Evolutionary conservation across 345 rosid genomes (phyloP).

Genomic region (Arabis alpina): DNA sequence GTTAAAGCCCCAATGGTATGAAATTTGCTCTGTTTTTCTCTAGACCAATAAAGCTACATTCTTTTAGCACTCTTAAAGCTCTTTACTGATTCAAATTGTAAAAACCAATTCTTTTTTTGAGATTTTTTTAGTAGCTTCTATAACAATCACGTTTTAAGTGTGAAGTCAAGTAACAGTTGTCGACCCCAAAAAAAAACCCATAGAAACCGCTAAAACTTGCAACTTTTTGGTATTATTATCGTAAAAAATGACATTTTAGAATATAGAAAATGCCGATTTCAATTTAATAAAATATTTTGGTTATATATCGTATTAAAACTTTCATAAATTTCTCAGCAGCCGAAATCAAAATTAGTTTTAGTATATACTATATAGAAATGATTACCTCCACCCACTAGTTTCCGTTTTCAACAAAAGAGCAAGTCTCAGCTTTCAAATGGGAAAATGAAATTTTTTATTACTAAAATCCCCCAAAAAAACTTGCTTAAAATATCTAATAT

Average conservation of each 20-base stretch:
- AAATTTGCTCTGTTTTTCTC: conserved; percentile 23
- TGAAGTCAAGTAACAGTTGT: neutral
- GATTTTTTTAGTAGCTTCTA: conserved; percentile 8
- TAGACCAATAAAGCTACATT: neutral
- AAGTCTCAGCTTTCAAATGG: neutral
- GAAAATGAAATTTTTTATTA: neutral
- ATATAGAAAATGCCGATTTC: neutral
- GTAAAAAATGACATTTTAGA: neutral
- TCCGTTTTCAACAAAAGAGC: no score
- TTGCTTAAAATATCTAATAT: neutral
- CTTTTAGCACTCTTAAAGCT: conserved; percentile 21
- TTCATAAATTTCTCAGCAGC: neutral
- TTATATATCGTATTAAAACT: neutral
- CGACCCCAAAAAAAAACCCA: neutral
- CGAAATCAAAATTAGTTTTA: neutral
- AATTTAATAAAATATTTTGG: neutral
- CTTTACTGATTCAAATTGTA: conserved; percentile 27
- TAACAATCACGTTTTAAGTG: conserved; percentile 4
- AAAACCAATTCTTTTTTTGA: neutral
- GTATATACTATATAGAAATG: no score
- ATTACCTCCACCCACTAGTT: no score
- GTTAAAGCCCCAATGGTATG: conserved; percentile 53
- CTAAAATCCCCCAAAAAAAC: neutral
- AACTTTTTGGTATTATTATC: no score
- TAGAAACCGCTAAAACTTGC: neutral